A percentile compares a stretch with the other conserved stretches of the same genome.
Evolutionary conservation across 176 grass and related monocot species (phyloP).

Genomic region (Cenchrus americanus): DNA sequence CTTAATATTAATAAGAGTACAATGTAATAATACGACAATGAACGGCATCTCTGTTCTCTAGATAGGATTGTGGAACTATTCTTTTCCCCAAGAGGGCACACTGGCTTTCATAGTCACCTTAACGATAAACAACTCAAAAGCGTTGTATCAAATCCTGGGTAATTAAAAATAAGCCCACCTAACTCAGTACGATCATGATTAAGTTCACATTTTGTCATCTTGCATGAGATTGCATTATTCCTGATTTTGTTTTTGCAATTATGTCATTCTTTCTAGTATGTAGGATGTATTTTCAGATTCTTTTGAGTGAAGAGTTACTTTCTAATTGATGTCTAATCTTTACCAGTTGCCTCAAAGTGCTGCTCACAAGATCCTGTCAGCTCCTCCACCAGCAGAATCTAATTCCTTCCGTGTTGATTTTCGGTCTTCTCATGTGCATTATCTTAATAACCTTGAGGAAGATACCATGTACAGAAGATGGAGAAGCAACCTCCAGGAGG

Average conservation of each 20-base stretch:
- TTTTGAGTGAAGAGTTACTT: conserved; percentile 28
- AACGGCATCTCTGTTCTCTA: conserved; percentile 29
- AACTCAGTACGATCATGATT: background rate
- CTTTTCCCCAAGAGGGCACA: background rate
- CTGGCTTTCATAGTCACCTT: background rate
- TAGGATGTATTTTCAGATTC: conserved; percentile 23
- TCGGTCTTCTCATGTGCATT: conserved; percentile 85
- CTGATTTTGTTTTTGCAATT: conserved; percentile 10
- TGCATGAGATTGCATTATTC: conserved; percentile 9
- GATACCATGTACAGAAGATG: conserved; percentile 89
- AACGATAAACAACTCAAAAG: background rate
- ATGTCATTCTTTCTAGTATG: conserved; percentile 1
- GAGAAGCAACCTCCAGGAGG: conserved; percentile 96
- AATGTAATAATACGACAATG: background rate
- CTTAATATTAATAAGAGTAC: background rate
- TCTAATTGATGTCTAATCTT: conserved; percentile 37
- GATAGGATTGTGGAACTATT: conserved; percentile 20
- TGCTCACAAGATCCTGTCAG: conserved; percentile 75
- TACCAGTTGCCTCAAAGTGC: conserved; percentile 83
- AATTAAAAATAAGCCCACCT: background rate
- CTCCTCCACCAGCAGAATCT: conserved; percentile 79
- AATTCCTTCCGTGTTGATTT: conserved; percentile 91
- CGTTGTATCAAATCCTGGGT: background rate
- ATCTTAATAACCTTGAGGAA: conserved; percentile 98
- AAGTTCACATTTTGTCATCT: conserved; percentile 31